Percentiles rank a stretch among this genome's conserved stretches.
phyloP scores from a whole-genome alignment of 495 filamentous ascomycete genomes.

The Aspergillus taichungensis region DNA sequence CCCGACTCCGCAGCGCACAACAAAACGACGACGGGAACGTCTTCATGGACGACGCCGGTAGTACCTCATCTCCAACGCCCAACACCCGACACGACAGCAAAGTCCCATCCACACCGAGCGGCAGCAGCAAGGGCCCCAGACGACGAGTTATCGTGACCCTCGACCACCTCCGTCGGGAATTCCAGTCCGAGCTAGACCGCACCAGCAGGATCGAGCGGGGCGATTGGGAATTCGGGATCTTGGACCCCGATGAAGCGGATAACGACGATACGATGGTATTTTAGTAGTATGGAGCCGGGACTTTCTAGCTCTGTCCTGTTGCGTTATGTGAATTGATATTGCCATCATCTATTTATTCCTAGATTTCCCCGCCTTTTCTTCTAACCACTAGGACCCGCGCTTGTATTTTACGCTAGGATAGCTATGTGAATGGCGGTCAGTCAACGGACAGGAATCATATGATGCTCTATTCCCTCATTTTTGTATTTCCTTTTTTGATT shows the following conservation, averaged over 20 bases:
- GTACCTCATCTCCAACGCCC: slow-evolving; percentile 5
- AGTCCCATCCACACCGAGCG: slow-evolving; percentile 6
- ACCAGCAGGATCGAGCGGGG: slow-evolving; percentile 53
- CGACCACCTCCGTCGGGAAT: slow-evolving; percentile 73
- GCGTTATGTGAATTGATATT: slow-evolving; percentile 1
- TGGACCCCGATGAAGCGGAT: slow-evolving; percentile 25
- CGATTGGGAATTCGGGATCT: slow-evolving; percentile 50
- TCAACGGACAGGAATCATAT: not conserved
- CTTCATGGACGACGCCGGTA: slow-evolving; percentile 29
- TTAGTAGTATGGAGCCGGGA: slow-evolving; percentile 9
- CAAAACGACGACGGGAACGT: slow-evolving; percentile 35
- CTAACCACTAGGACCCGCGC: not conserved
- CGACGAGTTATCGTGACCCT: slow-evolving; percentile 60
- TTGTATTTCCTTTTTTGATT: not conserved
- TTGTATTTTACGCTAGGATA: slow-evolving; percentile 3
- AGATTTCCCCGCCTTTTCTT: not conserved
- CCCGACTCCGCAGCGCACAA: slow-evolving; percentile 19
- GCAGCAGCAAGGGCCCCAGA: slow-evolving; percentile 12
- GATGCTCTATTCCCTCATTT: not conserved
- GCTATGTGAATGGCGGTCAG: not conserved
- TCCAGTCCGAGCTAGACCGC: slow-evolving; percentile 79
- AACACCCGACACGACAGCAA: slow-evolving; percentile 17
- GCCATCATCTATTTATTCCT: slow-evolving; percentile 1
- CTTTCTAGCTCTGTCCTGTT: not conserved
- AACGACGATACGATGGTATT: slow-evolving; percentile 38